phyloP scores from a whole-genome alignment of 225 moss, liverwort and hornwort species.

The Sphagnum tenellum region DNA sequence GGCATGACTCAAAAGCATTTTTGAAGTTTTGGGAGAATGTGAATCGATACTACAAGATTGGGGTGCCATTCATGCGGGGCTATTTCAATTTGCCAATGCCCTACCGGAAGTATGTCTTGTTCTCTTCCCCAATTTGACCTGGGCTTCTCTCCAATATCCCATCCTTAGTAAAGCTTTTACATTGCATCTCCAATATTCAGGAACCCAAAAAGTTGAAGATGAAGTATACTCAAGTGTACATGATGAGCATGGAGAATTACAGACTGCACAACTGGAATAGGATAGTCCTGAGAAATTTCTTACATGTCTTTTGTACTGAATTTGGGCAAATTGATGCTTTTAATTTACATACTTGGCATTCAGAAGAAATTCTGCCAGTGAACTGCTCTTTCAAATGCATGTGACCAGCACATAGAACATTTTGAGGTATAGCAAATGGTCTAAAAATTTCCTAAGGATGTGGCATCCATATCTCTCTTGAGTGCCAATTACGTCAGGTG shows the following conservation, averaged over 20 bases:
- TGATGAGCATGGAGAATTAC: not conserved
- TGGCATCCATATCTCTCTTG: too few relatives aligned
- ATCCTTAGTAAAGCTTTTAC: too few relatives aligned
- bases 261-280: not conserved
- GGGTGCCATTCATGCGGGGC: constrained; percentile 85
- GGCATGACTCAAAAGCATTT: constrained; percentile 45
- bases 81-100: constrained; percentile 72
- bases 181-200: not conserved
- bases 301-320: too few relatives aligned
- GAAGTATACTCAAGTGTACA: not conserved
- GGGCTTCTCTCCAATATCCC: too few relatives aligned
- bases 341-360: too few relatives aligned
- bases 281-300: not conserved
- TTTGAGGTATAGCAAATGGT: too few relatives aligned
- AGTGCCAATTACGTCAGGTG: too few relatives aligned
- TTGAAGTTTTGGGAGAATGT: constrained; percentile 56
- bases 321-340: too few relatives aligned
- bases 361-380: too few relatives aligned
- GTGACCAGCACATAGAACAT: too few relatives aligned
- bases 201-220: not conserved
- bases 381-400: too few relatives aligned
- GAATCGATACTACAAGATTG: constrained; percentile 51
- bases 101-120: constrained; percentile 54
- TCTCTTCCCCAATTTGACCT: not conserved
- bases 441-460: too few relatives aligned